Evolutionary conservation across 495 filamentous ascomycete genomes (phyloP), one percentile per base, ranked within the genome.

Genomic region (Penicillium tannophilum): DNA sequence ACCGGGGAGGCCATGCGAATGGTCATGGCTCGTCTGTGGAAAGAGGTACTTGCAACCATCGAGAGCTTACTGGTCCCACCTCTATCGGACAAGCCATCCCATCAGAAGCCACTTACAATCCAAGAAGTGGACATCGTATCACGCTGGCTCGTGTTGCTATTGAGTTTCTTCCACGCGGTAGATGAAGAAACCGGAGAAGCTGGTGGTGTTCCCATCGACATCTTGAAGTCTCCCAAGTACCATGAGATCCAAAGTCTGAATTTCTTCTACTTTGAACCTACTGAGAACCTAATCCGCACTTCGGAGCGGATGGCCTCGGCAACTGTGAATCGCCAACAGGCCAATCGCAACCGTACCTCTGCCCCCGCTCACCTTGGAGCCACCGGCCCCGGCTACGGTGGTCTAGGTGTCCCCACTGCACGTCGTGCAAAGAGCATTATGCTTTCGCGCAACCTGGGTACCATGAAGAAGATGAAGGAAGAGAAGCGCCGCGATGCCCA

Each of bases 1-100:
- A 98, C 95, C 2, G 87, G 89, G 35, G 85, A 91, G 52, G 93
- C 95, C 46, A 96, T 99, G 94, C 83, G 90, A 56, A 90, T 92
- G 73, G 93, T 99, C 56, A 99, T 99, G 95, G 94, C 91, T 24
- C 86, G 95, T 41, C 73, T 99, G 14, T 99, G 95, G 95, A 99
- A 99, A 71, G 95, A 97, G 73, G 92, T 97, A 10, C 81, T 99
- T 5, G 85, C 90, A 33, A 95, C 93, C 1, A 88, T 98, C 58
- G 95, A 99, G 73, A 82, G 83, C 14, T 79, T 99, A 5, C 81
- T 99, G 45, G 93, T 99, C 2, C 95, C 95, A 43, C 94, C 95
- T 9, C 79, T 99, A 10, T 97, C 93, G 6, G 95, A 99, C 71
- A 98, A 99, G 67, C 90, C 87, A 10, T 97, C 93, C 4, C 84